These are phyloP conservation scores for Eucalyptus albens DNA, from an alignment of 345 rosid species.

Conservation along the genomic window DNA sequence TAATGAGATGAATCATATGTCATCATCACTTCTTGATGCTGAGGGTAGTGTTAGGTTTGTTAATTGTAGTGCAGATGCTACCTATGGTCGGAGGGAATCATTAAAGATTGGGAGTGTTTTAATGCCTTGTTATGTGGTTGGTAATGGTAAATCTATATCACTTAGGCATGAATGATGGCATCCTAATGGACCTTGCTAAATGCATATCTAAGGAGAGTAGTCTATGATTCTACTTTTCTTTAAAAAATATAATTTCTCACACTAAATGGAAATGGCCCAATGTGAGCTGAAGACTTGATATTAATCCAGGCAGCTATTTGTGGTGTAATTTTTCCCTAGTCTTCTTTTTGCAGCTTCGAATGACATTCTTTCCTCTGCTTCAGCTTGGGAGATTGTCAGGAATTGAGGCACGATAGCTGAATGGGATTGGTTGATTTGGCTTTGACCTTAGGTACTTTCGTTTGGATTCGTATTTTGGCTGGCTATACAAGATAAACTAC, in stretches of 20 bases:
- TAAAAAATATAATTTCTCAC: not conserved
- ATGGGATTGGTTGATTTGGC: not conserved
- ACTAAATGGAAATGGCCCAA: not conserved
- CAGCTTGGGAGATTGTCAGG: not conserved
- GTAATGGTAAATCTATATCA: not conserved
- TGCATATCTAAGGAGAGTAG: not conserved
- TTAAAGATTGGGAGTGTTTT: not conserved
- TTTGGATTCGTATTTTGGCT: too few relatives aligned
- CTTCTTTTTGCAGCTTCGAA: not conserved
- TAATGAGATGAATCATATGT: not conserved
- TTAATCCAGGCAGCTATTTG: not conserved
- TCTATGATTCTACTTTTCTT: not conserved
- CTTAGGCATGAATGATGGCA: not conserved
- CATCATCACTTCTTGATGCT: not conserved
- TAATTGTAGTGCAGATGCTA: not conserved
- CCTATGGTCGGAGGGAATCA: not conserved
- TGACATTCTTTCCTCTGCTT: not conserved
- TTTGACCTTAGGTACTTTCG: not conserved
- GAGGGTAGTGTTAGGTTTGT: not conserved
- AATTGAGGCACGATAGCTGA: not conserved
- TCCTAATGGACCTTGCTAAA: not conserved
- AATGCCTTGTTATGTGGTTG: not conserved
- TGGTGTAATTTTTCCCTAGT: not conserved
- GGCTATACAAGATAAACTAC: too few relatives aligned
- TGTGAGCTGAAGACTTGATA: not conserved